Evolutionary conservation across 1,284 basidiomycete species (phyloP).

Genomic region (Boletellus sp.): DNA sequence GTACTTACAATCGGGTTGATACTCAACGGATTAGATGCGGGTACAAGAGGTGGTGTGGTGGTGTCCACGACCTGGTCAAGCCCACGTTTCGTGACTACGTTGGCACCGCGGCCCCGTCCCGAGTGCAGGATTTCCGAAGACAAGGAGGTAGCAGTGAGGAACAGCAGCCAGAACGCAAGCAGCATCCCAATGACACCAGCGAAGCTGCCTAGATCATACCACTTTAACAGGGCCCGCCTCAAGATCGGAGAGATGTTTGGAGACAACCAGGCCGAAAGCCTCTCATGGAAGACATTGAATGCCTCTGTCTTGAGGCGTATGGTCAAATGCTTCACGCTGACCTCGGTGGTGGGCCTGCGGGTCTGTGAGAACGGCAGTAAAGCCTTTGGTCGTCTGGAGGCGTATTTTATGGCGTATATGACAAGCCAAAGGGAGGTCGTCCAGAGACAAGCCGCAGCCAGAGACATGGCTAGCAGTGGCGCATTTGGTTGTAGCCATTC

Average conservation of each 20-base stretch:
- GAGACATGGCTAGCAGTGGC: slow-evolving; percentile 18
- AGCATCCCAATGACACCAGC: slow-evolving; percentile 50
- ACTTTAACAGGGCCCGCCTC: slow-evolving; percentile 27
- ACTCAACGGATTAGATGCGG: slow-evolving; percentile 13
- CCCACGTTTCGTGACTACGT: slow-evolving; percentile 18
- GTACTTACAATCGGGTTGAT: slow-evolving; percentile 47
- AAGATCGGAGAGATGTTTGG: slow-evolving; percentile 20
- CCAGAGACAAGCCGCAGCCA: slow-evolving; percentile 20
- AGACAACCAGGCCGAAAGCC: slow-evolving; percentile 33
- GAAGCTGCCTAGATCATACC: slow-evolving; percentile 53
- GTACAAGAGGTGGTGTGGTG: slow-evolving; percentile 7
- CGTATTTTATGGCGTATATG: slow-evolving; percentile 25
- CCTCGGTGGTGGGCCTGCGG: slow-evolving; percentile 20
- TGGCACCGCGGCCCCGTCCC: not conserved
- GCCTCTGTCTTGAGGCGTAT: slow-evolving; percentile 51
- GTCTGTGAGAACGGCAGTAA: slow-evolving; percentile 22
- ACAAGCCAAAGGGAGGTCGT: slow-evolving; percentile 23
- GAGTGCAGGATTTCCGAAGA: slow-evolving; percentile 19
- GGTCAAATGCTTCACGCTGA: slow-evolving; percentile 36
- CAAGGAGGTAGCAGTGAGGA: slow-evolving; percentile 34
- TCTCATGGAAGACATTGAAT: slow-evolving; percentile 52
- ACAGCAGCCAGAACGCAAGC: slow-evolving; percentile 39
- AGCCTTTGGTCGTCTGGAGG: slow-evolving; percentile 12
- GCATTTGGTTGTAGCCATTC: slow-evolving; percentile 1
- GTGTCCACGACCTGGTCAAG: not conserved